A percentile compares a stretch with the other conserved stretches of the same genome.
Evolutionary conservation across 306 rosid species (phyloP).

Genomic region (Betula pendula): DNA sequence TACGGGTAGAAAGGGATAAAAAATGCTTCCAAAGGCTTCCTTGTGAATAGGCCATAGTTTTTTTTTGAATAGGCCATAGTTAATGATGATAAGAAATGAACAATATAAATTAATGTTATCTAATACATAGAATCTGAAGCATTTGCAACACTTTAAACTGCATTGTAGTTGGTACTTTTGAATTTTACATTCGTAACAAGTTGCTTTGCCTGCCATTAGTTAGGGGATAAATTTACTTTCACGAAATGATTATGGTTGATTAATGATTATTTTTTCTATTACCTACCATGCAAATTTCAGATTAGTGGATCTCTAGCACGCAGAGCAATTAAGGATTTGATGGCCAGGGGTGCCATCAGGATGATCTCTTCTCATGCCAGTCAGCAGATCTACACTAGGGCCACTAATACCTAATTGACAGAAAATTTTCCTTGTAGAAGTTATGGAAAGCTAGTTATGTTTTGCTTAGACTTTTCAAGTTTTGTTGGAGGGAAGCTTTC

Average conservation of each 20-base stretch:
- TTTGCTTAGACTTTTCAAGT: neutral
- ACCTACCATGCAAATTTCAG: neutral
- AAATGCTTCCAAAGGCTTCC: neutral
- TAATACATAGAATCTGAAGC: neutral
- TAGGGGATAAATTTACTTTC: neutral
- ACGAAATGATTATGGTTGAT: neutral
- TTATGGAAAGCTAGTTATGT: neutral
- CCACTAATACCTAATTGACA: conserved; percentile 6
- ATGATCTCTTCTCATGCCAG: conserved; percentile 15
- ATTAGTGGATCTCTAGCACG: conserved; percentile 17
- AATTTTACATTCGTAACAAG: neutral
- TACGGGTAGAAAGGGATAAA: neutral
- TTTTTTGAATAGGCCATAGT: neutral
- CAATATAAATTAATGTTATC: neutral
- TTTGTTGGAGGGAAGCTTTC: neutral
- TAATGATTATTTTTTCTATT: neutral
- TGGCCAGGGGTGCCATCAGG: conserved; percentile 9
- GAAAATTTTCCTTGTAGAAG: neutral
- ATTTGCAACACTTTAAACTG: neutral
- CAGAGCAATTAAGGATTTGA: conserved; percentile 13
- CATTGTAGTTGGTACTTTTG: neutral
- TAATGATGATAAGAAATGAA: neutral
- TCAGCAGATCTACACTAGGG: conserved; percentile 13
- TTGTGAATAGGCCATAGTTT: neutral
- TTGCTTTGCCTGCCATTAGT: neutral